A percentile compares a stretch with the other conserved stretches of the same genome.
phyloP scores from a whole-genome alignment of 2,329 filamentous ascomycete species.

The Alternaria sp. region DNA sequence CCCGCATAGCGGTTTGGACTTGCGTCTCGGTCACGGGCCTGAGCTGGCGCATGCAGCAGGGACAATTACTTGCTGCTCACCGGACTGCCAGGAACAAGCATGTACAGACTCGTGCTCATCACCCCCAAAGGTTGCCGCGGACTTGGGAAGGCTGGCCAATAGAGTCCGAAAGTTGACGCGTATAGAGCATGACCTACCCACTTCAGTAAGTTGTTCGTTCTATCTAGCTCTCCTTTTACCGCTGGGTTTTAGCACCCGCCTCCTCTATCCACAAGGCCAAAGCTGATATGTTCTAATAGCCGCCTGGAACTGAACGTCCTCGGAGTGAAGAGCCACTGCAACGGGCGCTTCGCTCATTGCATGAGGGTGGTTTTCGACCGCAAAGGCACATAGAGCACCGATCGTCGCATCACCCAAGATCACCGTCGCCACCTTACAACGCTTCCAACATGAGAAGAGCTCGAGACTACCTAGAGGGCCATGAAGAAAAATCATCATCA shows the following conservation, averaged over 20 bases:
- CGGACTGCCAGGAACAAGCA: constrained; percentile 33
- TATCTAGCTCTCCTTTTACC: background rate
- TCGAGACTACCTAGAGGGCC: constrained; percentile 29
- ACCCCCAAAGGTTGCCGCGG: constrained; percentile 35
- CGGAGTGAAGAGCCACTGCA: constrained; percentile 28
- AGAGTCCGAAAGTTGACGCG: constrained; percentile 31
- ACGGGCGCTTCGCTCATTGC: constrained; percentile 36
- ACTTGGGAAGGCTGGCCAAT: constrained; percentile 27
- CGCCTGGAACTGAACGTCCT: constrained; percentile 17
- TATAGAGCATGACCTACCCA: constrained; percentile 26
- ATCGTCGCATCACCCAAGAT: constrained; percentile 20
- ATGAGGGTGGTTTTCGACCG: constrained; percentile 32
- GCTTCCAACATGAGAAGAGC: constrained; percentile 34
- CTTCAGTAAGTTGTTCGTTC: constrained; percentile 27
- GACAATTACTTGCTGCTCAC: constrained; percentile 33
- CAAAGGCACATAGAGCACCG: constrained; percentile 25
- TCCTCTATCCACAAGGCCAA: background rate
- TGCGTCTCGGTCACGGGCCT: constrained; percentile 27
- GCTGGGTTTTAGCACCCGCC: background rate
- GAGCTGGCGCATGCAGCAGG: constrained; percentile 30
- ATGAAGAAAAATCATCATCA: constrained; percentile 34
- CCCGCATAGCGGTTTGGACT: constrained; percentile 26
- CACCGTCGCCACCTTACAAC: constrained; percentile 19
- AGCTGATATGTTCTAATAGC: constrained; percentile 26
- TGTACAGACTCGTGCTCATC: constrained; percentile 34